Conservation (phyloP, 2,329 filamentous ascomycete genomes). For the Colletotrichum sp. region DNA sequence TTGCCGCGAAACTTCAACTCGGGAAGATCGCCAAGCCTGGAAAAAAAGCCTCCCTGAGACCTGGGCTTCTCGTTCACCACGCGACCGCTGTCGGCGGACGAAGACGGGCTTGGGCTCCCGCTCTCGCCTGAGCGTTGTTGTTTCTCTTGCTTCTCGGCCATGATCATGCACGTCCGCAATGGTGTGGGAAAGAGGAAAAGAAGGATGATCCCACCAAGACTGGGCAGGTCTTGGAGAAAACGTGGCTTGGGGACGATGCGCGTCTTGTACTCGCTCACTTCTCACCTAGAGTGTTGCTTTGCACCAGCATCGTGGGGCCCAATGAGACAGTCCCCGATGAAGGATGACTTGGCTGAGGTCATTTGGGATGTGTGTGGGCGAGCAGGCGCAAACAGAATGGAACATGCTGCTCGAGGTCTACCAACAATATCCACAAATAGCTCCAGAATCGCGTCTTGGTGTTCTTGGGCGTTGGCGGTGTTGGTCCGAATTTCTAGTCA, state of each 20-base stretch:
- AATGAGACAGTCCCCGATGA: not conserved
- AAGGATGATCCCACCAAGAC: not conserved
- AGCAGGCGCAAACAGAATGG: not conserved
- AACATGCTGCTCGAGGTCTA: not conserved
- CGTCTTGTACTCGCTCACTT: slow-evolving; percentile 15
- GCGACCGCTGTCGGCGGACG: slow-evolving; percentile 2
- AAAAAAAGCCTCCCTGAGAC: slow-evolving; percentile 3
- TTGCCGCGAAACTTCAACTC: slow-evolving; percentile 28
- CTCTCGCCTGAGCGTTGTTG: not conserved
- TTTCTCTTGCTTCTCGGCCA: slow-evolving; percentile 15
- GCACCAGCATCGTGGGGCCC: not conserved
- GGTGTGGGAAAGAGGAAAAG: not conserved
- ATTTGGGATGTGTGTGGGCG: not conserved
- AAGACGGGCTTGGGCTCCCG: not conserved
- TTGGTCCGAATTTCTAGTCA: not conserved
- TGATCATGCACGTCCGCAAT: not conserved
- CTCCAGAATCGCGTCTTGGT: not conserved
- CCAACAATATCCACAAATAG: not conserved
- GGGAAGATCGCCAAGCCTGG: slow-evolving; percentile 26
- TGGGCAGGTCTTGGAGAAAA: not conserved
- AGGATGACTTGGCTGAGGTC: slow-evolving; percentile 21
- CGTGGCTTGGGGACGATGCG: not conserved
- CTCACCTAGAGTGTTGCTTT: not conserved
- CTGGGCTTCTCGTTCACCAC: not conserved
- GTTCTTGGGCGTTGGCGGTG: not conserved